These are phyloP conservation scores for Balamuthia mandrillaris DNA, from an alignment of 208 protist genomes.

Conservation along the genomic window DNA sequence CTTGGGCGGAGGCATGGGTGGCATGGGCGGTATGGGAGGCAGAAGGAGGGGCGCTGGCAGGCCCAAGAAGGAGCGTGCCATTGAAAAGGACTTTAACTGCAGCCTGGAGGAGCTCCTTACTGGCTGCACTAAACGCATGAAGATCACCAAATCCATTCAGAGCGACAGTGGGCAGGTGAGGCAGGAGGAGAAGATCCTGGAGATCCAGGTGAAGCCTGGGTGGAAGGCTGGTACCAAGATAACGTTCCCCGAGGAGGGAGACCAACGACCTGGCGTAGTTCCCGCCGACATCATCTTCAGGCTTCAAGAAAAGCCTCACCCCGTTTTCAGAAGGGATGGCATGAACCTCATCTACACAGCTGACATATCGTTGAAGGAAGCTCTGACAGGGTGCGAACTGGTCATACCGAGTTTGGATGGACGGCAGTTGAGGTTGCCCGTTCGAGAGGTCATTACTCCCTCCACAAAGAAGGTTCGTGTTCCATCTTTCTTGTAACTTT, in stretches of 20 bases:
- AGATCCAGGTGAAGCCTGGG: slow-evolving; percentile 88
- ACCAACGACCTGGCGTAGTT: slow-evolving; percentile 68
- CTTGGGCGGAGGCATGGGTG: not conserved
- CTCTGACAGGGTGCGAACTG: slow-evolving; percentile 29
- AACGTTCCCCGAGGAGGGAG: slow-evolving; percentile 75
- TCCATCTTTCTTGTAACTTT: slow-evolving; percentile 66
- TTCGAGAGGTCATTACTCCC: slow-evolving; percentile 49
- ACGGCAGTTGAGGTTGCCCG: not conserved
- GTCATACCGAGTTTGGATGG: slow-evolving; percentile 47
- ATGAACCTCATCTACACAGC: slow-evolving; percentile 71
- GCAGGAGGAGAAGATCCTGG: slow-evolving; percentile 78
- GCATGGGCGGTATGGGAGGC: slow-evolving; percentile 23
- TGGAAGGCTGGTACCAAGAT: slow-evolving; percentile 95
- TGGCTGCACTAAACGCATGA: slow-evolving; percentile 79
- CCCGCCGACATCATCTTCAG: slow-evolving; percentile 92
- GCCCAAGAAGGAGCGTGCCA: slow-evolving; percentile 61
- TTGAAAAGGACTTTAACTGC: not conserved
- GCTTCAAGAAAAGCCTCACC: slow-evolving; percentile 88
- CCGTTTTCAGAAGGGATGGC: slow-evolving; percentile 80
- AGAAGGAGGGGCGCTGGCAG: not conserved
- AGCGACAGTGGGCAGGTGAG: slow-evolving; percentile 28
- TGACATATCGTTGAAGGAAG: slow-evolving; percentile 45
- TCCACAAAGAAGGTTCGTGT: not conserved
- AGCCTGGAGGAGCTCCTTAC: slow-evolving; percentile 80
- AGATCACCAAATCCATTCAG: slow-evolving; percentile 68